Evolutionary conservation across 495 filamentous ascomycete species (phyloP).

Genomic region (Parachaetomium inaequale): DNA sequence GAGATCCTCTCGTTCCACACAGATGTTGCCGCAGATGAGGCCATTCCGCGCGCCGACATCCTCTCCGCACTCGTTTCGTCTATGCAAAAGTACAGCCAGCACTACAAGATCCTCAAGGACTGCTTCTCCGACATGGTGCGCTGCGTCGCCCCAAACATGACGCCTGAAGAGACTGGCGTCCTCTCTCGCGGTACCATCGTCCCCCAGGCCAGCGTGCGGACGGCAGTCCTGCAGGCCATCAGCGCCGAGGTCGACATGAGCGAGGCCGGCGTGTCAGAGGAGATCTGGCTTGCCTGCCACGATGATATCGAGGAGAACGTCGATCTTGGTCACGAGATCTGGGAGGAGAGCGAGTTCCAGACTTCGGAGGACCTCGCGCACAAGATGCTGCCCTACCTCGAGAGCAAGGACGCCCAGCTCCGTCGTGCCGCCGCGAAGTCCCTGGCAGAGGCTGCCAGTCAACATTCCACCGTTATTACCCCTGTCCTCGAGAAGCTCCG

Average conservation of each 20-base stretch:
- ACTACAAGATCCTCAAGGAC: conserved; percentile 92
- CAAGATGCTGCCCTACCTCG: conserved; percentile 71
- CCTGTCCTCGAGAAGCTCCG: conserved; percentile 61
- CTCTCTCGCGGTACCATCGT: conserved; percentile 74
- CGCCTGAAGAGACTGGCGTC: conserved; percentile 60
- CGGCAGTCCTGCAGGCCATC: conserved; percentile 85
- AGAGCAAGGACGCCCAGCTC: conserved; percentile 71
- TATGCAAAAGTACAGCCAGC: conserved; percentile 86
- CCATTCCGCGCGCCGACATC: conserved; percentile 71
- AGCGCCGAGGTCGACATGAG: conserved; percentile 87
- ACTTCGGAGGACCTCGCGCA: conserved; percentile 59
- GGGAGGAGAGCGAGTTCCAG: conserved; percentile 87
- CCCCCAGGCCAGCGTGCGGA: conserved; percentile 71
- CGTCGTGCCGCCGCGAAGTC: conserved; percentile 79
- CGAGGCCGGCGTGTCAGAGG: conserved; percentile 76
- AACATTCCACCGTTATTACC: conserved; percentile 45
- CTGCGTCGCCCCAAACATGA: conserved; percentile 73
- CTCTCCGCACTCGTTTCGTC: conserved; percentile 65
- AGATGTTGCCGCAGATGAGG: conserved; percentile 62
- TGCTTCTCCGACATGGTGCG: conserved; percentile 79
- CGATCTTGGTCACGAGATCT: conserved; percentile 79
- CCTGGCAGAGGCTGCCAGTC: conserved; percentile 65
- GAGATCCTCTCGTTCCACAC: conserved; percentile 89
- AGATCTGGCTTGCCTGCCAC: conserved; percentile 90
- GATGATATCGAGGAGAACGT: conserved; percentile 86